Base-by-base conservation (phyloP, 176 grass and related monocot species). In the Olyra latifolia region DNA sequence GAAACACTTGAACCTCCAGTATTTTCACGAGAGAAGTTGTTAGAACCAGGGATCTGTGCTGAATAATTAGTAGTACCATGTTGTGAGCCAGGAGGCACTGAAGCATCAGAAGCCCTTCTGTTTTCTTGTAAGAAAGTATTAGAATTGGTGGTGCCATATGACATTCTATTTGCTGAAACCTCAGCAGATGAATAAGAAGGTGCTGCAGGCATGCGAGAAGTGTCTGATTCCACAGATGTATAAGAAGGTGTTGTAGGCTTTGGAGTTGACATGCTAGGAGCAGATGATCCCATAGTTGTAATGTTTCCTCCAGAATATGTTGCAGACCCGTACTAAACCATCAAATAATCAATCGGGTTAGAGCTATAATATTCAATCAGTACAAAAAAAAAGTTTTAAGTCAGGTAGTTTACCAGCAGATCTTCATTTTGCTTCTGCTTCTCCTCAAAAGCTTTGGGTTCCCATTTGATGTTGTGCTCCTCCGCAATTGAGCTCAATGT, bases 381-480 rank as follows among this genome's bases (percentile, higher is more conserved):
- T 29, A 45, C 27, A 28, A 54, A 54, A 60, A 84, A 1, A 71
- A 29, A 8, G 32, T 11, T 76, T 58, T 44, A 81, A 65, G 66
- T 50, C 23, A 57, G 58, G 53, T 69, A 92, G 24, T 84, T 80
- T 92, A 97, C 93, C 88, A 80, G 60, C 75, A 58, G 79, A 66
- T 88, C 82, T 86, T 94, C 87, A 84, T 86, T 91, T 74, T 82
- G 74, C 57, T 92, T 92, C 54, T 90, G 89, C 62, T 90, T 74
- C 71, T 93, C 95, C 80, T 94, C 86, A 72, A 98, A 87, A 82
- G 80, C 81, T 93, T 93, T 94, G 25, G 95, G 79, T 44, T 98
- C 88, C 95, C 95, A 98, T 85, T 93, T 84, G 25, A 94, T 73
- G n/a, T 84, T 88, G 62, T 98, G 92, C 81, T 98, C 95, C 84